Percentiles rank a stretch among this genome's conserved stretches.
Evolutionary conservation across 495 filamentous ascomycete genomes (phyloP).

Genomic region (Pyrenula aspistea): DNA sequence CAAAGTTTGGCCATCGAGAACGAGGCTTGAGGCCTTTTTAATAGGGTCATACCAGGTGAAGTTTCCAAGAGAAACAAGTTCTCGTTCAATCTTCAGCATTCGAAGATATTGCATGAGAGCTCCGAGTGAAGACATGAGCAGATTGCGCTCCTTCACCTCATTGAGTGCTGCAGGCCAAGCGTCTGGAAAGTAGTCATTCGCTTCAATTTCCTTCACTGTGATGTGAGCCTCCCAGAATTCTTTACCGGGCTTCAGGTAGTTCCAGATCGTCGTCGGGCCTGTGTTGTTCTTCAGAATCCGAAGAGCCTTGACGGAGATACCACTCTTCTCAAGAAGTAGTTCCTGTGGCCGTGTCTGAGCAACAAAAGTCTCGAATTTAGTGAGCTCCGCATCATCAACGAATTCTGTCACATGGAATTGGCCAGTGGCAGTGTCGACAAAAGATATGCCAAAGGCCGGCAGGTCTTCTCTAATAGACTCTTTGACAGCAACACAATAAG

Average conservation of each 20-base stretch:
- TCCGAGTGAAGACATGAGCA: conserved; percentile 87
- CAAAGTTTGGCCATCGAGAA: conserved; percentile 91
- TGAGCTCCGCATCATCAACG: conserved; percentile 83
- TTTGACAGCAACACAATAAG: conserved; percentile 93
- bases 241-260: conserved; percentile 71
- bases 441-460: conserved; percentile 82
- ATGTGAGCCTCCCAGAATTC: conserved; percentile 90
- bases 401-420: conserved; percentile 91
- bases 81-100: conserved; percentile 77
- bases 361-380: conserved; percentile 95
- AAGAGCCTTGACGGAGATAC: conserved; percentile 67
- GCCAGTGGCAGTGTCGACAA: conserved; percentile 92
- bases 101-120: conserved; percentile 80
- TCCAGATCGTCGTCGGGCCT: conserved; percentile 87
- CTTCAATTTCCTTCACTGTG: conserved; percentile 71
- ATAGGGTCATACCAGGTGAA: conserved; percentile 92
- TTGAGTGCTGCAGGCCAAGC: conserved; percentile 72
- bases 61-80: conserved; percentile 79
- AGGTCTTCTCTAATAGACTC: conserved; percentile 64
- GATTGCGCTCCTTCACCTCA: conserved; percentile 63
- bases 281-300: conserved; percentile 98
- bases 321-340: conserved; percentile 79
- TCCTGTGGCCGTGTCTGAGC: conserved; percentile 88
- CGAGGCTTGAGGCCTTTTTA: conserved; percentile 79
- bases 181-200: conserved; percentile 68